Evolutionary conservation across 768 basidiomycete genomes (phyloP), one percentile per base, ranked within the genome.

Genomic region (Ephemerocybe angulata): DNA sequence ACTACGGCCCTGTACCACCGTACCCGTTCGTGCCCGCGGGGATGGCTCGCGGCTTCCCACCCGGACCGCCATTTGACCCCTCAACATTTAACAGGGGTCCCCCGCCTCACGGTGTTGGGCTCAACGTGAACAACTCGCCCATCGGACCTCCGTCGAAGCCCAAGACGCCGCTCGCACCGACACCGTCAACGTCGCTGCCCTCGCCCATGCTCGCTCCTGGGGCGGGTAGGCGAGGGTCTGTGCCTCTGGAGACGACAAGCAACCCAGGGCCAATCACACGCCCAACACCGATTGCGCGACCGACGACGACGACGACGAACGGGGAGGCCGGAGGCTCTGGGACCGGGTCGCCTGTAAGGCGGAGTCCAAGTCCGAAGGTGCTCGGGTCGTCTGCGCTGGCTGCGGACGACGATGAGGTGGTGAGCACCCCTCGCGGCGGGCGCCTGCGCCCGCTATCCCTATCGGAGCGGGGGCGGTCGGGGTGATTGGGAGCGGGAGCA

Each of bases 321-420:
- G 54, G 71, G 59, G 83, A 84, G 15, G 77, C 77, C 1, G 76
- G 79, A 10, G 82, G 79, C 7, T 84, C 86, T 1, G 82, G 82
- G 2, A 84, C 85, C 11, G 84, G 82, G 3, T 88, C 87, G 1
- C 78, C 79, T 15, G 69, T 66, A 44, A 73, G 72, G 30, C 69
- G 78, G 12, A 76, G 76, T 24, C 77, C 79, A 4, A 80, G 78
- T 60, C 79, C 80, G 2, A 90, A 90, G 31, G 74, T 90, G 6
- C 72, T 89, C 5, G 90, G 90, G 12, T 90, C 89, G 13, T 86
- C 86, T 4, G 89, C 90, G 19, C 76, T 91, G 19, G 82, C 84
- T 2, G 82, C 88, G 13, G 88, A 90, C 56, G 89, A 89, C 57
- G 90, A 92, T 65, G 89, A 91, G 64, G 86, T 90, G 11, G 80